Base-by-base conservation (phyloP, 164 flowering plant species). In the Pachysandra terminalis region DNA sequence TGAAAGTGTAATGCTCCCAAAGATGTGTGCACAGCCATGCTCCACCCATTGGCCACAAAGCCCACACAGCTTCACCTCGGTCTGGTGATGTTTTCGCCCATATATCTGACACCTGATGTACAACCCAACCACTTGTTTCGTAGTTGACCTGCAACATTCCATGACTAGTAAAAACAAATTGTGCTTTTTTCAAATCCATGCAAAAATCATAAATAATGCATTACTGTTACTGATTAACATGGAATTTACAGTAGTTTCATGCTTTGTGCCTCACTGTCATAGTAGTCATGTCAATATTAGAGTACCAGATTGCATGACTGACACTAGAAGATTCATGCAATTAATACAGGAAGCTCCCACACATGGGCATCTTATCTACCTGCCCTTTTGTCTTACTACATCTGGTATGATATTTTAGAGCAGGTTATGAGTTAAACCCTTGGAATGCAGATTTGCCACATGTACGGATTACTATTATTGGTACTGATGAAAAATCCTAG, bases 1-100 rank as follows among this genome's bases (percentile, higher is more conserved):
- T 90, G 66, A 81, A 92, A 55, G 85, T 73, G 67, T 82, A 91
- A 72, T 95, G 96, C 76, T 95, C 98, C 98, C 97, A 95, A 17
- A 91, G 74, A 83, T 95, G 98, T 9, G 96, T 85, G 70, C 93
- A 89, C 73, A 91, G 85, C 98, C 98, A 95, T 35, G 98, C 96
- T 67, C 98, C 98, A 52, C 98, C 98, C 98, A 95, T 91, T 65
- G 86, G 97, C 98, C 98, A 95, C 56, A 95, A 59, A 37, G 98
- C 96, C 96, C 96, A 95, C 23, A 82, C 85, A 56, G 95, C 88
- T 53, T 84, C 74, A 56, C 96, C 96, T 64, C 75, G 68, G 70
- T 85, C 92, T 16, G 96, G 91, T 32, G 97, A 90, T 76, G 97
- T 84, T 83, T 91, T 95, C 35, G 91, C 96, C 98, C 98, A 95